Evolutionary conservation across 352 stramenopile genomes (phyloP), one percentile per base, ranked within the genome.

Genomic region (Elongisporangium senticosum): DNA sequence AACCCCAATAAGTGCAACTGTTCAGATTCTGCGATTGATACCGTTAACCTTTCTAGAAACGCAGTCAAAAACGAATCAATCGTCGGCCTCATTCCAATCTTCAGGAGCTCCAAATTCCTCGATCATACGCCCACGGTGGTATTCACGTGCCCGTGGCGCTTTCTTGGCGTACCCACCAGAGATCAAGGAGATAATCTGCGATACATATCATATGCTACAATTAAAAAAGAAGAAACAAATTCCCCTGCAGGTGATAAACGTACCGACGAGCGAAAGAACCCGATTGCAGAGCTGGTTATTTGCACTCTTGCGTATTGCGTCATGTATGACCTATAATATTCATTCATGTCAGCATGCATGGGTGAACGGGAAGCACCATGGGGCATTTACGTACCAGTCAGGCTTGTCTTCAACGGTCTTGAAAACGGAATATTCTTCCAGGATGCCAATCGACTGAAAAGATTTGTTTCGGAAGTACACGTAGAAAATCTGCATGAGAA

Each of bases 361-460:
- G 5, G 37, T 23, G n/a, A 51, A 15, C 28, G 20, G 3, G 14
- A 11, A 7, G 14, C 11, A 21, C 17, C 49, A 19, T 13, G 48
- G 1, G 7, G 26, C 19, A 47, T 19, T 39, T 15, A 57, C 64
- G 26, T 56, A 91, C 82, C 76, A 87, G 10, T 78, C 62, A 1
- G 59, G 53, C 17, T 79, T 76, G 17, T 71, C 63, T 3, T 61
- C 43, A 2, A 81, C 62, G 1, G 59, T 49, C 43, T 78, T 68
- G 51, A 89, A 91, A 33, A 89, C 71, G 0, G 74, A 74, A 61
- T 79, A 90, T 53, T 90, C 81, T 65, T 90, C 78, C n/a, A 93
- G 75, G 0, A 78, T 64, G 4, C 80, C 79, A n/a, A 93, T 48
- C 11, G 78, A 74, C 24, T 80, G 72, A 55, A 91, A 91, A 37